Conservation (phyloP, 176 grass and related monocot genomes). For the bread wheat (Triticum aestivum) region DNA sequence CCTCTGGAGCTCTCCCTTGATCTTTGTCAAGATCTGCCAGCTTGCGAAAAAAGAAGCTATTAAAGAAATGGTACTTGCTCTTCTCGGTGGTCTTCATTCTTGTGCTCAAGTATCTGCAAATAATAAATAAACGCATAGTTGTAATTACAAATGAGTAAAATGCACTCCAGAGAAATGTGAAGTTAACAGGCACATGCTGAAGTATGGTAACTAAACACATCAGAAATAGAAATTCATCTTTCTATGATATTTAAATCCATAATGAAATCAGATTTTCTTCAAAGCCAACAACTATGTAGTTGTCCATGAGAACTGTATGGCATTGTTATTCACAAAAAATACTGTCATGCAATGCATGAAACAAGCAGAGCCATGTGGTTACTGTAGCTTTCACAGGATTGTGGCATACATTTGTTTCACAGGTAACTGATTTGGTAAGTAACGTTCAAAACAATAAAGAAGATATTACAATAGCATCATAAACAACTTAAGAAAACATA, state of each 20-base stretch:
- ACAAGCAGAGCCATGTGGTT: background rate
- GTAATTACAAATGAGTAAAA: constrained; percentile 22
- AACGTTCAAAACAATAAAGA: background rate
- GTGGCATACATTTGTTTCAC: background rate
- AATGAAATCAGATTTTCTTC: background rate
- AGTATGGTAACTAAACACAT: background rate
- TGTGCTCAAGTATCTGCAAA: constrained; percentile 76
- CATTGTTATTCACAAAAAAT: background rate
- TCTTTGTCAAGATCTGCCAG: constrained; percentile 98
- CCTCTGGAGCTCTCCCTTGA: constrained; percentile 71
- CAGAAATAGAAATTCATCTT: background rate
- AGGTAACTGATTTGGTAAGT: background rate
- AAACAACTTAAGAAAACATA: constrained; percentile 11
- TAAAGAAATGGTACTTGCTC: constrained; percentile 79
- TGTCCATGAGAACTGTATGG: background rate
- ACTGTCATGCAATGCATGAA: background rate
- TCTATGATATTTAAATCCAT: constrained; percentile 11
- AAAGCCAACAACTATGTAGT: background rate
- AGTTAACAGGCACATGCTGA: constrained; percentile 10
- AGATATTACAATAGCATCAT: background rate
- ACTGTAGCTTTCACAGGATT: background rate
- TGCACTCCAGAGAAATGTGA: constrained; percentile 12
- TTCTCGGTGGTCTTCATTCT: constrained; percentile 57
- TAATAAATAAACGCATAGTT: constrained; percentile 27
- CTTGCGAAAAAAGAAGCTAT: constrained; percentile 99